phyloP scores from a whole-genome alignment of 106 monocot species.

The Vanilla planifolia region DNA sequence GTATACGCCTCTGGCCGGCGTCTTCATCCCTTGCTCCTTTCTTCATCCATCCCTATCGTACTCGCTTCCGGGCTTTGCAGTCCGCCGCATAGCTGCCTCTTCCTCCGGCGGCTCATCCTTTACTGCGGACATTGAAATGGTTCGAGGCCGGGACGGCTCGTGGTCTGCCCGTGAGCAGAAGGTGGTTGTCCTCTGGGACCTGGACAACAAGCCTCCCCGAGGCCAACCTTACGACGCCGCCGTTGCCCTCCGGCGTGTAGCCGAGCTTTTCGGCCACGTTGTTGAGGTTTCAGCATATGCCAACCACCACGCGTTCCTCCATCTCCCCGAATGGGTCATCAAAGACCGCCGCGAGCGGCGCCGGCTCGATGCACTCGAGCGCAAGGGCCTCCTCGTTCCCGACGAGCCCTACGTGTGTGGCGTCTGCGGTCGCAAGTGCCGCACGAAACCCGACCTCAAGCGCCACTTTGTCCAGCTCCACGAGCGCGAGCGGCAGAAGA shows the following conservation, averaged over 20 bases:
- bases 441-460: slow-evolving; percentile 67
- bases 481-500: slow-evolving; percentile 87
- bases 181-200: slow-evolving; percentile 92
- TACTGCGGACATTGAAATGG: slow-evolving; percentile 58
- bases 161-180: slow-evolving; percentile 42
- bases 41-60: background rate
- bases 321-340: slow-evolving; percentile 78
- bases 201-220: slow-evolving; percentile 97
- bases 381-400: slow-evolving; percentile 44
- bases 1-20: slow-evolving; percentile 6
- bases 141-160: slow-evolving; percentile 48
- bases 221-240: slow-evolving; percentile 78
- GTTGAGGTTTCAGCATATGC: slow-evolving; percentile 76
- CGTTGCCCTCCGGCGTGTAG: slow-evolving; percentile 47
- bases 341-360: slow-evolving; percentile 58
- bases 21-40: background rate
- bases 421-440: slow-evolving; percentile 77
- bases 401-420: slow-evolving; percentile 57
- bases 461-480: slow-evolving; percentile 85
- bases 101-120: slow-evolving; percentile 11
- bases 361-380: slow-evolving; percentile 48
- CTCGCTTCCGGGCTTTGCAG: background rate
- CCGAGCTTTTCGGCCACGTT: slow-evolving; percentile 66
- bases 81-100: background rate
- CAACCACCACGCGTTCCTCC: slow-evolving; percentile 92